Evolutionary conservation across 805 yeast genomes (phyloP).

Genomic region (Candida rishiriensis): DNA sequence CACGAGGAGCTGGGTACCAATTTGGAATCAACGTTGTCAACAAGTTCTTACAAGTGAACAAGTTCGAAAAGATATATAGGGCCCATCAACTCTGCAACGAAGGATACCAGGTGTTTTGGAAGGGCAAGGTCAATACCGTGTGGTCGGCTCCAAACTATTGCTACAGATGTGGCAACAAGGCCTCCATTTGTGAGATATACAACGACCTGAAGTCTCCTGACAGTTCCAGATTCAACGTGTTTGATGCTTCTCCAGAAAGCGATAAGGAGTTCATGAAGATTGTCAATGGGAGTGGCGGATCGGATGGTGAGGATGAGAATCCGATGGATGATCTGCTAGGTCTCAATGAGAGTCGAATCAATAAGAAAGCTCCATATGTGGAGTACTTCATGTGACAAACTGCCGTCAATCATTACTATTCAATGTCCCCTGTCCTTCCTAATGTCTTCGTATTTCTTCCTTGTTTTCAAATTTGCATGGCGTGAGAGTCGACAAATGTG

Average conservation of each 20-base stretch:
- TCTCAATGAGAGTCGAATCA: constrained; percentile 17
- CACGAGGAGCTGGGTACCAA: constrained; percentile 97
- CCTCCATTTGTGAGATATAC: constrained; percentile 86
- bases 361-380: constrained; percentile 35
- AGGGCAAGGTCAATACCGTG: constrained; percentile 87
- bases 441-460: too few relatives aligned
- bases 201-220: constrained; percentile 57
- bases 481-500: too few relatives aligned
- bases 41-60: constrained; percentile 74
- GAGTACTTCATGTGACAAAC: constrained; percentile 37
- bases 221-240: constrained; percentile 72
- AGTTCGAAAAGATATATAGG: constrained; percentile 74
- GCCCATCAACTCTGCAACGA: constrained; percentile 98
- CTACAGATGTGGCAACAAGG: constrained; percentile 94
- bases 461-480: too few relatives aligned
- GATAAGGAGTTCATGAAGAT: constrained; percentile 47
- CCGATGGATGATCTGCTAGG: constrained; percentile 12
- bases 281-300: constrained; percentile 33
- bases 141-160: constrained; percentile 99
- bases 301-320: constrained; percentile 8
- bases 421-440: not conserved
- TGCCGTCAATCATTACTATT: not conserved
- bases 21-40: constrained; percentile 90
- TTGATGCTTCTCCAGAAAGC: constrained; percentile 96
- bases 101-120: constrained; percentile 89